A percentile compares a stretch with the other conserved stretches of the same genome.
Evolutionary conservation across 768 basidiomycete genomes (phyloP).

Genomic region (Phaeolepiota aurea): DNA sequence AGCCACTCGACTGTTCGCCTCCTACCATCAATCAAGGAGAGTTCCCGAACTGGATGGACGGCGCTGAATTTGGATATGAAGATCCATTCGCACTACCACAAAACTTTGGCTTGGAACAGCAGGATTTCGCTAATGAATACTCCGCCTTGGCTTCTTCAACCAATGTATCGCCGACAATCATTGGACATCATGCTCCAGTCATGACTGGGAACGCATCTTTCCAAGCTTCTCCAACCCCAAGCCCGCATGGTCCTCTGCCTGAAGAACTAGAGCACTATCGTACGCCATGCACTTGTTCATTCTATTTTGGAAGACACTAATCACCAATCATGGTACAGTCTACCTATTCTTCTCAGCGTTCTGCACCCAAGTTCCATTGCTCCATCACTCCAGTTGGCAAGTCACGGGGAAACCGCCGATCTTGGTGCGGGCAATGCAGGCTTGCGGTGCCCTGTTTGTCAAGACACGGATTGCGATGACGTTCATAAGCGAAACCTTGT

Average conservation of each 20-base stretch:
- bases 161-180: background rate
- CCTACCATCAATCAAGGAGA: conserved; percentile 16
- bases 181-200: background rate
- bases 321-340: conserved; percentile 20
- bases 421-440: conserved; percentile 49
- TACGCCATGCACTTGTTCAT: conserved; percentile 31
- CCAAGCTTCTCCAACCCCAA: conserved; percentile 12
- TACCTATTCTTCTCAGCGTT: conserved; percentile 49
- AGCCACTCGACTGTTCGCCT: conserved; percentile 21
- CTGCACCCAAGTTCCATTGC: conserved; percentile 43
- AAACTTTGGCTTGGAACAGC: conserved; percentile 9
- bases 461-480: conserved; percentile 36
- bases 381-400: conserved; percentile 48
- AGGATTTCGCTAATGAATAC: conserved; percentile 12
- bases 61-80: conserved; percentile 23
- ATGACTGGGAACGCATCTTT: background rate
- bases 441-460: conserved; percentile 52
- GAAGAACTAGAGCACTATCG: conserved; percentile 51
- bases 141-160: background rate
- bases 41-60: conserved; percentile 24
- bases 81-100: conserved; percentile 13
- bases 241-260: conserved; percentile 23
- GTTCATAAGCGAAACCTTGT: conserved; percentile 40
- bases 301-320: background rate
- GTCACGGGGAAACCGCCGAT: conserved; percentile 38